phyloP scores from a whole-genome alignment of 176 grass and related monocot species.

The Puccinellia tenuiflora region DNA sequence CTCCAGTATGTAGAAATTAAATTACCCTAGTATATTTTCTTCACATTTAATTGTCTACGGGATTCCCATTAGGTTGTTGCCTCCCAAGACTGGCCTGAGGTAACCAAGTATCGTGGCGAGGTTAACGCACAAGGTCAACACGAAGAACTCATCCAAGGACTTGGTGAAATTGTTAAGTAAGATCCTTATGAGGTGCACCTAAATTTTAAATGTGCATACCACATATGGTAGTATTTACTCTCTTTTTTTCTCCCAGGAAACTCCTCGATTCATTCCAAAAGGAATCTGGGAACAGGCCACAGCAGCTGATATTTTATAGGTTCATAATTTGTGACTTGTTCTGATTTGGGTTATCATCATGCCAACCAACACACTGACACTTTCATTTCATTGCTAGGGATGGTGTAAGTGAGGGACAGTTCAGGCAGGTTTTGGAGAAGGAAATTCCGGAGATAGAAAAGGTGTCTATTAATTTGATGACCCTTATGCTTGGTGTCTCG shows the following conservation, averaged over 20 bases:
- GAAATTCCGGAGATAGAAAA: constrained; percentile 67
- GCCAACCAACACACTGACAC: not conserved
- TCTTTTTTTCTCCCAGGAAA: constrained; percentile 33
- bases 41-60: not conserved
- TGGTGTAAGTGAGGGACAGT: constrained; percentile 77
- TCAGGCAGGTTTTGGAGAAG: constrained; percentile 54
- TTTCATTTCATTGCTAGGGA: constrained; percentile 32
- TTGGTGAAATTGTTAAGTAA: constrained; percentile 45
- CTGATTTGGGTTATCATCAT: not conserved
- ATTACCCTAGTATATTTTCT: not conserved
- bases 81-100: constrained; percentile 65
- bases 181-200: not conserved
- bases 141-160: constrained; percentile 46
- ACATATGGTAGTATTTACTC: not conserved
- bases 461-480: constrained; percentile 13
- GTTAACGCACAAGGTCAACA: constrained; percentile 42
- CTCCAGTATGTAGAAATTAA: not conserved
- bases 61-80: constrained; percentile 66
- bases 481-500: not conserved
- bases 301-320: constrained; percentile 74
- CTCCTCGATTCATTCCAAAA: constrained; percentile 46
- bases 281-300: constrained; percentile 24
- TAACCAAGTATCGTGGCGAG: constrained; percentile 56
- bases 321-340: not conserved
- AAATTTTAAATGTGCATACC: not conserved